Evolutionary conservation across 768 basidiomycete species (phyloP).

Genomic region (Daedaleopsis sinensis): DNA sequence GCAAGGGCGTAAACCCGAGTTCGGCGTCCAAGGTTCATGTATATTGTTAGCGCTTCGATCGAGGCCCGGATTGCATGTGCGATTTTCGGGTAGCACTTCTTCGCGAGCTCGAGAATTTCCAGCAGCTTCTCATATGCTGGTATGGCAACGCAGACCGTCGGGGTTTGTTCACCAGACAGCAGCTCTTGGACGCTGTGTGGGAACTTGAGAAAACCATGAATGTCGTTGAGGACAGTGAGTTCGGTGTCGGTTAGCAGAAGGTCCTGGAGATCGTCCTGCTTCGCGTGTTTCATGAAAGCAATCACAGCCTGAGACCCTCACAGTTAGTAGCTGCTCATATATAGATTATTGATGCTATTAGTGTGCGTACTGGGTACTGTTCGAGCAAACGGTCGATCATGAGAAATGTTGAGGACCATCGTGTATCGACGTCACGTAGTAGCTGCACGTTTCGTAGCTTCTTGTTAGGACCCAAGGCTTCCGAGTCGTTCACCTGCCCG

Average conservation of each 20-base stretch:
- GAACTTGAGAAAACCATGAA: slow-evolving; percentile 31
- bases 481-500: slow-evolving; percentile 28
- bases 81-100: neutral
- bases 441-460: slow-evolving; percentile 28
- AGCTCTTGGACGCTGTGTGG: slow-evolving; percentile 38
- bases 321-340: neutral
- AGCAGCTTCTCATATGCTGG: slow-evolving; percentile 37
- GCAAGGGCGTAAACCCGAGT: slow-evolving; percentile 1
- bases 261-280: neutral
- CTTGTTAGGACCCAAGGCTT: slow-evolving; percentile 9
- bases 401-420: slow-evolving; percentile 40
- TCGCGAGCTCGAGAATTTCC: slow-evolving; percentile 4
- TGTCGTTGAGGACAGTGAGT: slow-evolving; percentile 28
- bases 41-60: neutral
- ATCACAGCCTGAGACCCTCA: neutral
- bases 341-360: neutral
- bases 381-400: slow-evolving; percentile 39
- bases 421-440: slow-evolving; percentile 36
- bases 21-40: neutral
- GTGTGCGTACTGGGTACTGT: slow-evolving; percentile 34
- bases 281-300: neutral
- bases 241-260: slow-evolving; percentile 3
- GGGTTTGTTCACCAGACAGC: slow-evolving; percentile 37
- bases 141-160: slow-evolving; percentile 36
- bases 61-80: slow-evolving; percentile 1